phyloP scores from a whole-genome alignment of 164 flowering plant species.

The Dillenia turbinata region DNA sequence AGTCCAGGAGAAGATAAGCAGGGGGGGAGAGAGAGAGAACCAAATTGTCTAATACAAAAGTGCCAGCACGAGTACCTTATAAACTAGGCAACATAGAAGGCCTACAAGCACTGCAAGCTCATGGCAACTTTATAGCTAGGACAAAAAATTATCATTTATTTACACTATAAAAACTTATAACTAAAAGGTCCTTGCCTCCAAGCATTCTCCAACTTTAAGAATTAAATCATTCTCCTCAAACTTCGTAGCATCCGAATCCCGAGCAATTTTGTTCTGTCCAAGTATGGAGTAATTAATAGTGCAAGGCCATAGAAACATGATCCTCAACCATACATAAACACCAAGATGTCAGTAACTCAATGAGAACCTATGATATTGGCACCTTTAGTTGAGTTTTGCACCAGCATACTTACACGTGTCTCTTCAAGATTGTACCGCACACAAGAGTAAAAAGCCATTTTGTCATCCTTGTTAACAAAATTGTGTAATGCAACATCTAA shows the following conservation, averaged over 20 bases:
- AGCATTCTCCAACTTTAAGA: conserved; percentile 83
- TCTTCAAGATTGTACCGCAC: conserved; percentile 82
- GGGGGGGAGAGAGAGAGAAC: too few relatives aligned
- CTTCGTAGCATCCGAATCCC: conserved; percentile 56
- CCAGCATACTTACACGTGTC: conserved; percentile 69
- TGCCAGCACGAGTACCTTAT: too few relatives aligned
- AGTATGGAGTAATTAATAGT: conserved; percentile 1
- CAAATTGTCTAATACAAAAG: background rate
- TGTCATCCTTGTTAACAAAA: conserved; percentile 96
- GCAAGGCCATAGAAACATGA: too few relatives aligned
- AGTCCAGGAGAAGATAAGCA: too few relatives aligned
- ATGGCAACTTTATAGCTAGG: too few relatives aligned
- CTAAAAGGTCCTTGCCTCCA: conserved; percentile 60
- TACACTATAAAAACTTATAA: background rate
- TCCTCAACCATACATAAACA: too few relatives aligned
- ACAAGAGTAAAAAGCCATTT: conserved; percentile 81
- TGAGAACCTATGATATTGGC: too few relatives aligned
- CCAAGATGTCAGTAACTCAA: too few relatives aligned
- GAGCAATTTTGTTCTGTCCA: conserved; percentile 64
- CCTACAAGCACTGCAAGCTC: too few relatives aligned
- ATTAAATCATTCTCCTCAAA: conserved; percentile 82
- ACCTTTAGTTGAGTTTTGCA: too few relatives aligned
- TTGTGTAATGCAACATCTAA: conserved; percentile 91
- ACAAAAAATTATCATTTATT: too few relatives aligned
- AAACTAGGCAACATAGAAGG: too few relatives aligned